Conservation (phyloP, 2,329 filamentous ascomycete species). For the Purpureocillium lavendulum region DNA sequence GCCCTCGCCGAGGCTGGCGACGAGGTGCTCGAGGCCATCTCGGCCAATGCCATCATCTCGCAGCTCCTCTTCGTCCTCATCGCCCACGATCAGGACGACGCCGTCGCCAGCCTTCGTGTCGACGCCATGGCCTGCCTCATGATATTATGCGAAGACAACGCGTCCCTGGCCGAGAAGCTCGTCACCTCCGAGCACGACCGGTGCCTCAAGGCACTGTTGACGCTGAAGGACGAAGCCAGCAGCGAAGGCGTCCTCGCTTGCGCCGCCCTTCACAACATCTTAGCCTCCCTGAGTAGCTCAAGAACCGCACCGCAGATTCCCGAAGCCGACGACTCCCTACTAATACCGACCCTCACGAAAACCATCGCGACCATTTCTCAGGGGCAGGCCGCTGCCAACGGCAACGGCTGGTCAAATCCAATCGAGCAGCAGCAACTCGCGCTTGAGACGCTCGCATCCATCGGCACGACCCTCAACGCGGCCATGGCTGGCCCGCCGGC, state of each 20-base stretch:
- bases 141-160: constrained; percentile 52
- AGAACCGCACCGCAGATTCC: constrained; percentile 13
- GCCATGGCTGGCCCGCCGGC: constrained; percentile 29
- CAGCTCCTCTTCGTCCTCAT: constrained; percentile 48
- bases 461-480: constrained; percentile 50
- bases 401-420: constrained; percentile 28
- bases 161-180: constrained; percentile 42
- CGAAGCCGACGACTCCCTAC: constrained; percentile 22
- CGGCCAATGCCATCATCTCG: constrained; percentile 37
- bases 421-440: constrained; percentile 44
- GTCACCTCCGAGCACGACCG: constrained; percentile 36
- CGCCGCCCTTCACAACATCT: constrained; percentile 55
- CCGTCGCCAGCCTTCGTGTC: constrained; percentile 30
- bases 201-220: constrained; percentile 40
- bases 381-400: constrained; percentile 17
- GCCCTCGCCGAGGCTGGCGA: constrained; percentile 51
- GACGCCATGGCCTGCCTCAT: constrained; percentile 48
- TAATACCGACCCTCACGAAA: constrained; percentile 28
- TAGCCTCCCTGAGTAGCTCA: constrained; percentile 28
- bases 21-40: constrained; percentile 49
- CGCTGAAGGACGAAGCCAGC: constrained; percentile 37
- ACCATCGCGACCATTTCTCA: constrained; percentile 18
- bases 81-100: constrained; percentile 32
- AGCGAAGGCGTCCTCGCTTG: constrained; percentile 48
- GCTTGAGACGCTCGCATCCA: constrained; percentile 55